phyloP scores from a whole-genome alignment of 2,329 filamentous ascomycete genomes.

The Penicillium verrucosum region DNA sequence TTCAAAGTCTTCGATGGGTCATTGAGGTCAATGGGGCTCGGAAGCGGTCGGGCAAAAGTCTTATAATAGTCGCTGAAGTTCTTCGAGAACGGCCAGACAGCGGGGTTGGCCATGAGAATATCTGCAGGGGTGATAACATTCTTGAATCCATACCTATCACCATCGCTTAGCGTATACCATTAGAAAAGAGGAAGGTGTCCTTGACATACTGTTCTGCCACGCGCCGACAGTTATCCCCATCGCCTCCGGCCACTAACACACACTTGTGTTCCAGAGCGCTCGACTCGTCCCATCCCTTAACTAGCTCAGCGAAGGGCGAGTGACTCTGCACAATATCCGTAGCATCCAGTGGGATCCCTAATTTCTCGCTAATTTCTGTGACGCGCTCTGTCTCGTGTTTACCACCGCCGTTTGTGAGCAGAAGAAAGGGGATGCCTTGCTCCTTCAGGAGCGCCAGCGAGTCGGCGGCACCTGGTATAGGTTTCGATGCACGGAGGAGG shows the following conservation, averaged over 20 bases:
- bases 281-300: slow-evolving; percentile 56
- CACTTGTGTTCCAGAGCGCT: slow-evolving; percentile 59
- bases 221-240: slow-evolving; percentile 62
- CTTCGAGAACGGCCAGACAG: slow-evolving; percentile 79
- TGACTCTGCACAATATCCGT: slow-evolving; percentile 83
- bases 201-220: slow-evolving; percentile 64
- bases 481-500: slow-evolving; percentile 75
- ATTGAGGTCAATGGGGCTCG: slow-evolving; percentile 35
- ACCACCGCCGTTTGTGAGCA: slow-evolving; percentile 93
- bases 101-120: slow-evolving; percentile 69
- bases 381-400: slow-evolving; percentile 74
- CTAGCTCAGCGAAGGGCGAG: slow-evolving; percentile 76
- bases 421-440: slow-evolving; percentile 81
- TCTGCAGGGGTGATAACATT: slow-evolving; percentile 84
- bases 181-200: neutral
- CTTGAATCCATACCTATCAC: slow-evolving; percentile 65
- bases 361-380: slow-evolving; percentile 62
- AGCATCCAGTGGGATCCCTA: slow-evolving; percentile 62
- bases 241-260: slow-evolving; percentile 71
- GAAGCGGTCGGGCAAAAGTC: slow-evolving; percentile 38
- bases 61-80: slow-evolving; percentile 63
- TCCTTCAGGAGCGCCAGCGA: slow-evolving; percentile 70
- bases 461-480: slow-evolving; percentile 73
- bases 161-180: neutral
- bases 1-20: slow-evolving; percentile 58